Percentiles rank a stretch among this genome's conserved stretches.
phyloP scores from a whole-genome alignment of 1,139 yeast species.

The Geotrichum europaeum region DNA sequence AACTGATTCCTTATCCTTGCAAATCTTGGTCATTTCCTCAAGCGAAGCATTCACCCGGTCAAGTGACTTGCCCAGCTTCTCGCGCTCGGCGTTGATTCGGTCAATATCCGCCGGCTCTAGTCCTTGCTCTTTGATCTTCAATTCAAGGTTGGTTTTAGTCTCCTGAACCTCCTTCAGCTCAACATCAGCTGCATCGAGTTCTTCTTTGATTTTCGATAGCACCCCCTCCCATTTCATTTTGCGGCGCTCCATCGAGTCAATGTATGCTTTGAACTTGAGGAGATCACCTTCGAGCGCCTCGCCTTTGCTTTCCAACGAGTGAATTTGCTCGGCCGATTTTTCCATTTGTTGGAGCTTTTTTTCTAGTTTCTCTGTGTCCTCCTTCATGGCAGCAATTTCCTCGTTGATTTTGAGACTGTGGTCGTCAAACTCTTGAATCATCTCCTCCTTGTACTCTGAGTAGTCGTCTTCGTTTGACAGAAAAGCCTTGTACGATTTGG shows the following conservation, averaged over 20 bases:
- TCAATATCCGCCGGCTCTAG: slow-evolving; percentile 59
- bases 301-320: slow-evolving; percentile 49
- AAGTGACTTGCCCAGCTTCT: slow-evolving; percentile 49
- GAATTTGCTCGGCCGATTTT: slow-evolving; percentile 39
- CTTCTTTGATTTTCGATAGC: slow-evolving; percentile 49
- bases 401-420: slow-evolving; percentile 16
- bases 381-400: slow-evolving; percentile 42
- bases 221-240: slow-evolving; percentile 60
- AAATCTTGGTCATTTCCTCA: slow-evolving; percentile 35
- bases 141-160: slow-evolving; percentile 45
- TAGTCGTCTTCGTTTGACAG: slow-evolving; percentile 51
- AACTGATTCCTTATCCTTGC: slow-evolving; percentile 44
- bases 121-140: slow-evolving; percentile 49
- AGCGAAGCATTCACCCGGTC: slow-evolving; percentile 46
- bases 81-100: slow-evolving; percentile 54
- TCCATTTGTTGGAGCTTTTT: slow-evolving; percentile 32
- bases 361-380: slow-evolving; percentile 37
- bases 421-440: slow-evolving; percentile 43
- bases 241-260: slow-evolving; percentile 58
- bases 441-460: slow-evolving; percentile 47
- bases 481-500: slow-evolving; percentile 62
- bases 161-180: slow-evolving; percentile 42
- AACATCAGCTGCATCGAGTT: slow-evolving; percentile 44
- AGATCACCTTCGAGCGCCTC: slow-evolving; percentile 68
- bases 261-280: slow-evolving; percentile 62